Evolutionary conservation across 768 basidiomycete genomes (phyloP).

Genomic region (Coprinopsis marcescibilis): DNA sequence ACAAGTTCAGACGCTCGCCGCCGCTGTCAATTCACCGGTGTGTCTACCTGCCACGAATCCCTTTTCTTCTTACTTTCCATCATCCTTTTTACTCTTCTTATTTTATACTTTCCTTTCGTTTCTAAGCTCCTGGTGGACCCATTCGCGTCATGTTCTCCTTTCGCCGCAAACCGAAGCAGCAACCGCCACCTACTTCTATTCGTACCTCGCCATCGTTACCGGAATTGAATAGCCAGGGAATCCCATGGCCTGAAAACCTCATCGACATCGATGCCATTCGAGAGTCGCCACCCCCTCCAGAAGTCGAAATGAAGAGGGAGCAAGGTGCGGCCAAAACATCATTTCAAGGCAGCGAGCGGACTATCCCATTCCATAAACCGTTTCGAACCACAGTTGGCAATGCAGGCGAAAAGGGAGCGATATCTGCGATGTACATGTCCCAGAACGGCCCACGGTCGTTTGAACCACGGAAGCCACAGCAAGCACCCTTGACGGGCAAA

Average conservation of each 20-base stretch:
- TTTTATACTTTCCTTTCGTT: background rate
- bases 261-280: slow-evolving; percentile 68
- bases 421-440: slow-evolving; percentile 68
- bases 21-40: background rate
- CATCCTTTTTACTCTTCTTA: slow-evolving; percentile 10
- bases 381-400: slow-evolving; percentile 44
- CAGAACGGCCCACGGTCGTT: slow-evolving; percentile 60
- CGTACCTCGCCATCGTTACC: slow-evolving; percentile 80
- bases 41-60: background rate
- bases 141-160: slow-evolving; percentile 60
- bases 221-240: slow-evolving; percentile 65
- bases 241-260: slow-evolving; percentile 81
- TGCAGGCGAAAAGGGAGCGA: slow-evolving; percentile 40
- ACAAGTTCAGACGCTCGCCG: background rate
- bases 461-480: slow-evolving; percentile 42
- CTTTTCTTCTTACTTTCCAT: slow-evolving; percentile 1
- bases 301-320: slow-evolving; percentile 7
- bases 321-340: slow-evolving; percentile 72
- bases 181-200: slow-evolving; percentile 41
- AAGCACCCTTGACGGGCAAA: slow-evolving; percentile 34
- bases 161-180: slow-evolving; percentile 61
- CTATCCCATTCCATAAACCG: slow-evolving; percentile 81
- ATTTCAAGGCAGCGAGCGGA: slow-evolving; percentile 45
- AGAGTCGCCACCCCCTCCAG: slow-evolving; percentile 34
- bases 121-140: slow-evolving; percentile 5